Base-by-base conservation (phyloP, 164 flowering plant species). In the Piper longum region DNA sequence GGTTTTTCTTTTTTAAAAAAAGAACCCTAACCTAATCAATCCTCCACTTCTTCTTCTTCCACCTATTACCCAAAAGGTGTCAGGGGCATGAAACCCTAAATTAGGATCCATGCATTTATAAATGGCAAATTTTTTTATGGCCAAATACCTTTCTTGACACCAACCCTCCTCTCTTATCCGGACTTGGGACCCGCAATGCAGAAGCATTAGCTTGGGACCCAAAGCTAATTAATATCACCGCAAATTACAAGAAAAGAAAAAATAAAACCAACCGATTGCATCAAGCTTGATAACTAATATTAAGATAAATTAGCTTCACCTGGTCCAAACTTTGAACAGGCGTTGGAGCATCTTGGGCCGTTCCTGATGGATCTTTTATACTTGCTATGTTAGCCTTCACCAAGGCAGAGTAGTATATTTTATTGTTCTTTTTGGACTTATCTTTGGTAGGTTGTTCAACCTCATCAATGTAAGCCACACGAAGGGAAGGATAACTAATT, bases 401-500 rank as follows among this genome's bases (percentile, higher is more conserved):
- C 36, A 92, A 75, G 69, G 85, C 75, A 73, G 97, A 92, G 71
- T 88, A 92, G 72, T 84, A 88, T 54, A 80, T 80, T 72, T 90
- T 93, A 63, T 84, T 77, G 63, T 81, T 83, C 73, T 78, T 90
- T 61, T 81, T 85, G 54, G 85, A 43, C 64, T 72, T 76, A 68
- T 85, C 96, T 69, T 84, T 78, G 72, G 66, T 77, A 26, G 88
- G 72, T 65, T 85, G 86, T 80, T 93, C 98, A 62, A 90, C 91
- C 78, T 93, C 98, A 76, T 93, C 98, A 65, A 93, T 84, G 68
- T 86, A 93, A 60, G 98, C 98, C 17, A 93, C 98, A 56, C 97
- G 91, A 41, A 93, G 90, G 44, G 98, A 89, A 61, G 96, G 96
- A 66, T 90, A 86, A 67, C 98, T 92, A 76, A 65, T 67, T 2